phyloP scores from a whole-genome alignment of 1,284 basidiomycete species.

The Chalciporus sp. region DNA sequence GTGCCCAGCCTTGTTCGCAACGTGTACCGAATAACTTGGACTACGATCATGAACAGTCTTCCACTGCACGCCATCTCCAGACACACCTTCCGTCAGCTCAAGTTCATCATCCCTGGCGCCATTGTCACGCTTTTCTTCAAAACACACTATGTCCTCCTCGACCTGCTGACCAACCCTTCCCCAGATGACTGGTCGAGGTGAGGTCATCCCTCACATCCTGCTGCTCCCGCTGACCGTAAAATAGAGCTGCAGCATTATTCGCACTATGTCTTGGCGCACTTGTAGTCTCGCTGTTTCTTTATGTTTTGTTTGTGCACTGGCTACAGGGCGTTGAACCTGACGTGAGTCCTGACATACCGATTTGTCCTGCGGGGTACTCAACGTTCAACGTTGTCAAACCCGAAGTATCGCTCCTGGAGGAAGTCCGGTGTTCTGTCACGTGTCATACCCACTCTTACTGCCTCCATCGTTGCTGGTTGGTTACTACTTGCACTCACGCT shows the following conservation, averaged over 20 bases:
- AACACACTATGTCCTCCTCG: conserved; percentile 52
- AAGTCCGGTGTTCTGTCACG: conserved; percentile 59
- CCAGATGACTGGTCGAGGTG: conserved; percentile 54
- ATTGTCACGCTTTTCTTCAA: conserved; percentile 60
- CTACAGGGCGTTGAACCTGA: conserved; percentile 66
- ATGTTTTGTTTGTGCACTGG: conserved; percentile 65
- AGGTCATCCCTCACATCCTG: conserved; percentile 20
- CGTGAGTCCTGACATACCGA: conserved; percentile 44
- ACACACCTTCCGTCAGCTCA: conserved; percentile 67
- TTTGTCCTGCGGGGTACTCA: conserved; percentile 1
- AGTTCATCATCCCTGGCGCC: conserved; percentile 71
- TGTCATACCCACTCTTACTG: conserved; percentile 65
- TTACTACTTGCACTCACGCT: conserved; percentile 60
- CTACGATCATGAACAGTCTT: conserved; percentile 17
- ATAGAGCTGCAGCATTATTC: conserved; percentile 52
- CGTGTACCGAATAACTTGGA: background rate
- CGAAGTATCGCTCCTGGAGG: conserved; percentile 66
- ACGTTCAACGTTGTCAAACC: too few relatives aligned
- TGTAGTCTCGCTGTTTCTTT: conserved; percentile 70
- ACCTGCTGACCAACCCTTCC: conserved; percentile 38
- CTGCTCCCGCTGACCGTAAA: conserved; percentile 6
- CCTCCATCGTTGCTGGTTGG: conserved; percentile 71
- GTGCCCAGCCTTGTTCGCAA: background rate
- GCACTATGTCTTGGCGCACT: conserved; percentile 54
- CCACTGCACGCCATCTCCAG: conserved; percentile 30